Evolutionary conservation across 176 grass and related monocot genomes (phyloP).

Genomic region (Oryza longistaminata): DNA sequence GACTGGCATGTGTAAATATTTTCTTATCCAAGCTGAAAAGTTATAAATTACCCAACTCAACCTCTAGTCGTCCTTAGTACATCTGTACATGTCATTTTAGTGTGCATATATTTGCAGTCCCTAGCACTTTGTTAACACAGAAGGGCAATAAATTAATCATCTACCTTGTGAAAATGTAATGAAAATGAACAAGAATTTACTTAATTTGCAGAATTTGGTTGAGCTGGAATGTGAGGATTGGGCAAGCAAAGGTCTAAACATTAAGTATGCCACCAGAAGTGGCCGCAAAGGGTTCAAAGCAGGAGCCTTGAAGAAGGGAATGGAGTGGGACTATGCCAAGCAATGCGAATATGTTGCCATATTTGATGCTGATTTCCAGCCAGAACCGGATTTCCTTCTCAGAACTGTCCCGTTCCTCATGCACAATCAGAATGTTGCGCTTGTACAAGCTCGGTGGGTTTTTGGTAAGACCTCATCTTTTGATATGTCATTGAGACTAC

Average conservation of each 20-base stretch:
- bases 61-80: background rate
- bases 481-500: background rate
- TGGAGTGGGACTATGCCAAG: constrained; percentile 61
- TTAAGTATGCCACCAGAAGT: constrained; percentile 60
- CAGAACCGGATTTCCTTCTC: constrained; percentile 67
- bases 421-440: constrained; percentile 65
- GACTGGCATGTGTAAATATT: too few species aligned
- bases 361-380: constrained; percentile 90
- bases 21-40: too few species aligned
- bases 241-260: constrained; percentile 65
- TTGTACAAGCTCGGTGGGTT: constrained; percentile 80
- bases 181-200: background rate
- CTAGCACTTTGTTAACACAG: background rate
- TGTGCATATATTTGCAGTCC: background rate
- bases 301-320: constrained; percentile 81
- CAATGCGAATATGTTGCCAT: constrained; percentile 75
- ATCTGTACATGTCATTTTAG: background rate
- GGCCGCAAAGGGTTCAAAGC: constrained; percentile 75
- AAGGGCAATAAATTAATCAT: background rate
- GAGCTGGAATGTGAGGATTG: constrained; percentile 69
- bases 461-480: constrained; percentile 52
- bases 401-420: constrained; percentile 66
- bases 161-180: background rate
- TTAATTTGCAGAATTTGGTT: constrained; percentile 64
- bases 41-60: too few species aligned